Conservation (phyloP, 148 eudicot species). For the Gaultheria prostrata region DNA sequence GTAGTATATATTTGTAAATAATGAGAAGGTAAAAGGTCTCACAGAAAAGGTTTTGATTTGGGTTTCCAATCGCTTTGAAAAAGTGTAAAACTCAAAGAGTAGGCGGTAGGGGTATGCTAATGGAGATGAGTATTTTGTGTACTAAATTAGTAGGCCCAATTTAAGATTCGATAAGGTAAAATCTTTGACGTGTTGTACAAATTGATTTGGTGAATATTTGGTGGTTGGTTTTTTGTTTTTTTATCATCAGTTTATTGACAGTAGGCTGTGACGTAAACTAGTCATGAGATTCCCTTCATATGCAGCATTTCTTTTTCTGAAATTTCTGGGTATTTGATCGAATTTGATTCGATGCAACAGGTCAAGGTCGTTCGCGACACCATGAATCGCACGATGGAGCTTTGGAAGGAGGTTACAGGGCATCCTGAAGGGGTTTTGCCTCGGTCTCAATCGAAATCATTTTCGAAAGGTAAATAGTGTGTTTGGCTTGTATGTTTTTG, state of each 20-base stretch:
- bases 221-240: neutral
- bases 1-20: too few relatives aligned
- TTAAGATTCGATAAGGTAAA: conserved; percentile 67
- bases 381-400: conserved; percentile 64
- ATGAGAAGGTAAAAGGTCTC: too few relatives aligned
- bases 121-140: too few relatives aligned
- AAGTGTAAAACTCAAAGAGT: too few relatives aligned
- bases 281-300: neutral
- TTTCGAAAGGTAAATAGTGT: conserved; percentile 45
- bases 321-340: neutral
- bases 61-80: too few relatives aligned
- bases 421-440: conserved; percentile 30
- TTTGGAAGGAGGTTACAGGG: conserved; percentile 62
- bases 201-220: neutral
- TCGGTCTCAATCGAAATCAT: conserved; percentile 37
- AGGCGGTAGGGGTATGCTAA: too few relatives aligned
- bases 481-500: neutral
- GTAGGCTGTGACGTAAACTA: neutral
- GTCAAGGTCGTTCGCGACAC: conserved; percentile 69
- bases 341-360: conserved; percentile 34
- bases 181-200: neutral
- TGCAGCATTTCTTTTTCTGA: neutral
- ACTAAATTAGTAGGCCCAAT: neutral
- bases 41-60: too few relatives aligned
- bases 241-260: neutral